These are phyloP conservation scores for Anthracocystis walkeri DNA, from an alignment of 1,284 basidiomycete species.

Conservation along the genomic window DNA sequence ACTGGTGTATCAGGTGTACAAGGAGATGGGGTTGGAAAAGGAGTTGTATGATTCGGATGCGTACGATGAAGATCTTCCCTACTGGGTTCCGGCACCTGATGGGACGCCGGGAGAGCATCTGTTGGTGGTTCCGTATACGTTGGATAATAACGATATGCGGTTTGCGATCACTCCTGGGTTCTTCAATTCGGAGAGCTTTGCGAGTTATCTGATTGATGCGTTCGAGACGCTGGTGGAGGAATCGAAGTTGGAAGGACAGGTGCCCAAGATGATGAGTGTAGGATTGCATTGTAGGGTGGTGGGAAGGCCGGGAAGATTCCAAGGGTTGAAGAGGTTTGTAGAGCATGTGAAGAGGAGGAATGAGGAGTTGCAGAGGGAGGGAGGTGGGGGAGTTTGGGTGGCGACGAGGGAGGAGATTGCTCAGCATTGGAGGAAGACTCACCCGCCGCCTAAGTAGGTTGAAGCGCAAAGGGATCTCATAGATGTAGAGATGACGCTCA, in stretches of 20 bases:
- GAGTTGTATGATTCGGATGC: slow-evolving; percentile 66
- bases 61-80: slow-evolving; percentile 71
- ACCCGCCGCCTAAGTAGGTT: slow-evolving; percentile 61
- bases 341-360: slow-evolving; percentile 65
- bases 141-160: slow-evolving; percentile 71
- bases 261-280: slow-evolving; percentile 71
- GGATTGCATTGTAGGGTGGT: slow-evolving; percentile 71
- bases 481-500: neutral
- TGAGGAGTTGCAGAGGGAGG: slow-evolving; percentile 47
- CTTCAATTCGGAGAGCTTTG: slow-evolving; percentile 69
- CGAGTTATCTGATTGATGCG: slow-evolving; percentile 70
- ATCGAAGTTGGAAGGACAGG: slow-evolving; percentile 42
- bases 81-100: slow-evolving; percentile 68
- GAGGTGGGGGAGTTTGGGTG: slow-evolving; percentile 69
- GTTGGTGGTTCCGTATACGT: slow-evolving; percentile 70
- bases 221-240: slow-evolving; percentile 70
- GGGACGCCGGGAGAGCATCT: slow-evolving; percentile 58
- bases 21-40: slow-evolving; percentile 50
- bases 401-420: slow-evolving; percentile 71
- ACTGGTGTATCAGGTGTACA: slow-evolving; percentile 67
- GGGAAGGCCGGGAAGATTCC: slow-evolving; percentile 70
- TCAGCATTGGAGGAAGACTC: slow-evolving; percentile 68
- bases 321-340: slow-evolving; percentile 70
- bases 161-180: slow-evolving; percentile 70
- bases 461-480: neutral